Evolutionary conservation across 148 eudicot species (phyloP).

Genomic region (Rhododendron simsii): DNA sequence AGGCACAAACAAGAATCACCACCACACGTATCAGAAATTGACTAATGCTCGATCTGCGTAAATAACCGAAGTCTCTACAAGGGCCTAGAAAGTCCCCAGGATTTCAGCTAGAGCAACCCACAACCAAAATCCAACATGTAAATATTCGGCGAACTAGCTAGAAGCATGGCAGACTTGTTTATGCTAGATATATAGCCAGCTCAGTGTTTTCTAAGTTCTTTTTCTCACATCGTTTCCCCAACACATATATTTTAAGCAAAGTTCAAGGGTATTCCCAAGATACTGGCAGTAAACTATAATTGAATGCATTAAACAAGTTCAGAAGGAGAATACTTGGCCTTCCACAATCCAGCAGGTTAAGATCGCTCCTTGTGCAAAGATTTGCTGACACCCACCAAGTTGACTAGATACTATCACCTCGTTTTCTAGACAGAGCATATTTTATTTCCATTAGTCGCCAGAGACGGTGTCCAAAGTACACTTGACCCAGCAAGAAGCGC

Average conservation of each 20-base stretch:
- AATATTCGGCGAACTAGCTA: background rate
- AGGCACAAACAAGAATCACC: background rate
- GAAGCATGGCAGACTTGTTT: background rate
- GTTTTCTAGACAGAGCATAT: background rate
- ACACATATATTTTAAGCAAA: background rate
- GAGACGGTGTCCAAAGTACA: background rate
- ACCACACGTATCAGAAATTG: background rate
- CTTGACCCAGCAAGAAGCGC: background rate
- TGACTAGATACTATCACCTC: background rate
- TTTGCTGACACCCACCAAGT: background rate
- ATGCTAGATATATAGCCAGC: background rate
- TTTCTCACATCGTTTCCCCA: background rate
- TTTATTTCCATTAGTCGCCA: background rate
- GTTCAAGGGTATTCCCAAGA: background rate
- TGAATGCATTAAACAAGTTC: background rate
- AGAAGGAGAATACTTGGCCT: background rate
- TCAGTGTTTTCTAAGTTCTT: background rate
- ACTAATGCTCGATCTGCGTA: background rate
- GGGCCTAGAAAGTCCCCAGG: background rate
- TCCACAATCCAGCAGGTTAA: background rate
- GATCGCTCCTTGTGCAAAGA: background rate
- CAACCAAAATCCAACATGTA: conserved; percentile 3
- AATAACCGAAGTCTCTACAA: background rate
- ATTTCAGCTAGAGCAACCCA: background rate
- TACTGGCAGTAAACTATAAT: background rate